Evolutionary conservation across 106 monocot species (phyloP), one percentile per base, ranked within the genome.

Genomic region (Platanthera zijinensis): DNA sequence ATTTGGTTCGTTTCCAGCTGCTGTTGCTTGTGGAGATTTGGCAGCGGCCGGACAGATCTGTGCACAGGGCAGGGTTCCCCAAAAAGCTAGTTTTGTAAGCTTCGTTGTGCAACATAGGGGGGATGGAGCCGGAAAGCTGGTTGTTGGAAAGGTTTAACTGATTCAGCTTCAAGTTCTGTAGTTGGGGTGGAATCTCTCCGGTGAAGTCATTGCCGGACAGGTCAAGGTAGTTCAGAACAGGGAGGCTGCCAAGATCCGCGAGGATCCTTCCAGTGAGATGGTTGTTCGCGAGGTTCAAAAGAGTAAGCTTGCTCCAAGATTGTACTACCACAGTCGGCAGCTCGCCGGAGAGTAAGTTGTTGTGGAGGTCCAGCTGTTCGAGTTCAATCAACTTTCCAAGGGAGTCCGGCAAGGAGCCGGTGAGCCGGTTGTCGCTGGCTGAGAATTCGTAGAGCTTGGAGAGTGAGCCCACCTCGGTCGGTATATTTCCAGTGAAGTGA

Each of bases 181-280:
- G 67, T 53, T 88, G 80, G n/a, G 48, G 25, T 10, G 91, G 91
- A 52, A 91, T 77, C 19, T 74, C 80, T 48, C 91, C 88, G 46
- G 78, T 84, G 51, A 91, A 78, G 19, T 15, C 4, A 57, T 91
- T 91, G 53, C 19, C 57, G 45, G 91, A 91, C 4, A 91, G 82
- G 51, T 92, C 85, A 21, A 92, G 86, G 48, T 87, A 84, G 66
- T 82, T 92, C 17, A 92, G 89, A 32, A 82, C 80, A 3, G 89
- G 85, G 4, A 92, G 76, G 52, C 54, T 62, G 3, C 89, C 92
- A 48, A 92, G 84, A 25, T 83, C 87, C 2, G 78, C 47, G 0
- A 87, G 89, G n/a, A 92, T 85, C 25, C 4, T 28, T 0, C 87
- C 92, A 19, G 81, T 78, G 74, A 90, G 68, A 0, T 50, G n/a